phyloP scores from a whole-genome alignment of 768 basidiomycete species.

The Psilocybe cyanescens region DNA sequence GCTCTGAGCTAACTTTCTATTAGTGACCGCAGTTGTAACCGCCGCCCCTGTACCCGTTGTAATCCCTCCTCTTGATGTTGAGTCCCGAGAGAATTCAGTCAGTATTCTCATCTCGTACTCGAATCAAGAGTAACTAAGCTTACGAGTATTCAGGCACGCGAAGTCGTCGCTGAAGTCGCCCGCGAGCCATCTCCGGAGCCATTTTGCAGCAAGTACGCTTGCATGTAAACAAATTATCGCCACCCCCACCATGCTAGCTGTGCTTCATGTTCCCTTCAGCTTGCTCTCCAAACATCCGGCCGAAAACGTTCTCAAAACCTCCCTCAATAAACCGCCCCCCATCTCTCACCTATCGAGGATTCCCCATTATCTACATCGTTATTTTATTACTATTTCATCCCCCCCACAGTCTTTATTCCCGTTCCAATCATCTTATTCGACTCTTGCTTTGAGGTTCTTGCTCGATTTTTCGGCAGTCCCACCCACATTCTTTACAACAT shows the following conservation, averaged over 20 bases:
- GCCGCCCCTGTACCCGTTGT: constrained; percentile 33
- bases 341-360: too few relatives aligned
- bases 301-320: background rate
- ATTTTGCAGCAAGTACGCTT: constrained; percentile 14
- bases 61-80: constrained; percentile 24
- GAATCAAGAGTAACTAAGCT: background rate
- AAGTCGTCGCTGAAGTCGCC: constrained; percentile 17
- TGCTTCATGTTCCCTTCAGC: constrained; percentile 1
- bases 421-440: background rate
- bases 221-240: constrained; percentile 18
- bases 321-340: background rate
- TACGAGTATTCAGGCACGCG: constrained; percentile 12
- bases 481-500: background rate
- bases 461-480: background rate
- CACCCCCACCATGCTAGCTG: constrained; percentile 6
- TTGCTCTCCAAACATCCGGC: background rate
- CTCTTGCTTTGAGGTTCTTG: background rate
- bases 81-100: constrained; percentile 18
- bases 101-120: constrained; percentile 6
- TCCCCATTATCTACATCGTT: background rate
- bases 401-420: constrained; percentile 6
- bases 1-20: background rate
- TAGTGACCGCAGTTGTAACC: constrained; percentile 25
- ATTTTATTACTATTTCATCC: constrained; percentile 2
- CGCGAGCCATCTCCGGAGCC: constrained; percentile 26